Base-by-base conservation (phyloP, 139 green algal genomes). In the Ulvella scutata region DNA sequence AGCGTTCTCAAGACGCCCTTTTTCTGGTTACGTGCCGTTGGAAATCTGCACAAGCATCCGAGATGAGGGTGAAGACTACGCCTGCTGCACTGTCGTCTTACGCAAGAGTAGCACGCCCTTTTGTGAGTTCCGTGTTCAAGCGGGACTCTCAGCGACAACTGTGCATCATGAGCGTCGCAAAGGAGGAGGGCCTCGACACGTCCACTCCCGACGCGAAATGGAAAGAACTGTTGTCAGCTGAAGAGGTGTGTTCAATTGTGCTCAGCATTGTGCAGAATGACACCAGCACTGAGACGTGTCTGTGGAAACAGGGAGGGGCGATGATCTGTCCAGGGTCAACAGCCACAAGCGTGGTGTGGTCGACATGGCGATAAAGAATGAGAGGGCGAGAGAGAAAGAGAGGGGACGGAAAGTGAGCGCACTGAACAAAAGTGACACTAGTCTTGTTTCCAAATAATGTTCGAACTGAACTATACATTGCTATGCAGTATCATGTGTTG, bases 401-500 rank as follows among this genome's bases (percentile, higher is more conserved):
- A n/a, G n/a, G n/a, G n/a, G n/a, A n/a, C n/a, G n/a, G n/a, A n/a
- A n/a, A n/a, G n/a, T n/a, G n/a, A n/a, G n/a, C n/a, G n/a, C n/a
- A n/a, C n/a, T 17, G 40, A 59, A 13, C 40, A 59, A 59, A 17
- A 59, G 13, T 26, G 13, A 17, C 40, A 59, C 40, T 59, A 59
- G 40, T 59, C 13, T 17, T 59, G 17, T 59, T 26, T 26, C 40
- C 17, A 59, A 59, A 59, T 59, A 13, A 59, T 59, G 13, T 59
- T 59, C 13, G 17, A 59, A 77, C 28, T 62, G 10, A 75, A 29
- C 37, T 17, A 72, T 23, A 76, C 9, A 77, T 21, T 20, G 39
- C 37, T 38, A 20, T 74, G 75, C 82, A 95, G 88, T 95, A 86
- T 77, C 77, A 90, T 13, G 88, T 98, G 36, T 80, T 98, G n/a